Base-by-base conservation (phyloP, 2,329 filamentous ascomycete species). In the Fusarium nematophilum region DNA sequence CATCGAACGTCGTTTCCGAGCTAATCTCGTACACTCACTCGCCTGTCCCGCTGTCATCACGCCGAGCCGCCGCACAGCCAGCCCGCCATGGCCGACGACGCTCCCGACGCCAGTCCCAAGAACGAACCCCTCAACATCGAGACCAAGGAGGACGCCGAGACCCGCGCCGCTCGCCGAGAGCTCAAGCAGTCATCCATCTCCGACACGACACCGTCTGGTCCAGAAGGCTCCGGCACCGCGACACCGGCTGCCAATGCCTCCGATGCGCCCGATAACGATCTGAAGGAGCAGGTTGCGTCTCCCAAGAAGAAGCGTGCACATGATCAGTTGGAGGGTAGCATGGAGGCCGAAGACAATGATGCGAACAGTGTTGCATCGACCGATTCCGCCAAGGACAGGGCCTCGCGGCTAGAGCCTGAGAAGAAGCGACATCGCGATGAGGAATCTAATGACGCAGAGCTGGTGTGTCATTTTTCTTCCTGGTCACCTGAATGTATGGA, bases 221-320 rank as follows among this genome's bases (percentile, higher is more conserved):
- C 65, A 36, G 52, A 63, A 36, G 57, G 53, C 48, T 46, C 55
- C 51, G 45, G 43, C 9, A 56, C 62, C 15, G 61, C 66, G 53
- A 75, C 76, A 3, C 76, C 76, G 17, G 75, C 78, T 30, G 69
- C 71, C 39, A 72, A 75, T 47, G 66, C 71, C 58, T 57, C 69
- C 15, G 68, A 73, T 53, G 61, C 65, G n/a, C 68, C 72, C 27
- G 71, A 73, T 43, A 74, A 81, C 46, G 72, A 76, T 33, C 52
- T 70, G 50, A 81, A 76, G 68, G 82, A 86, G 42, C 77, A 81
- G 53, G 69, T 86, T 37, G 77, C 80, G 15, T 88, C 85, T 10
- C 86, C 86, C 25, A 89, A 88, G 77, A 89, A 89, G 79, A 89
- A 89, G 78, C 81, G 86, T 62, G 82, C 79, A 23, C 83, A 85